A percentile compares a stretch with the other conserved stretches of the same genome.
Conservation (phyloP, 441 rosid species). For the Raphanus hybrid region DNA sequence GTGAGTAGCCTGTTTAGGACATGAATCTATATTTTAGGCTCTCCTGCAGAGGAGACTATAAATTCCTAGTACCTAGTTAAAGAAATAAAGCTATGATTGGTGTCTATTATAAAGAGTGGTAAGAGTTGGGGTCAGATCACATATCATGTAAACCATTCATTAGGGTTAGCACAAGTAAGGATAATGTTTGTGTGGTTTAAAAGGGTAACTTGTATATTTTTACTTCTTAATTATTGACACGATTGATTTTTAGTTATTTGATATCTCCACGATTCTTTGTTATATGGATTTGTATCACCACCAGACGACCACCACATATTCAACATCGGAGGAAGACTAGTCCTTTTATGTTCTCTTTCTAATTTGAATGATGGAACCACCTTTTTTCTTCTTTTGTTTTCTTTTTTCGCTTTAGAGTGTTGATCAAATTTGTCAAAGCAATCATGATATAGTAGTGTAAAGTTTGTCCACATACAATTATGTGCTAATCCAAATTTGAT, state of each 20-base stretch:
- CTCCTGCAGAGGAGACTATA: too few species aligned
- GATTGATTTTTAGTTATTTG: neutral
- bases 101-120: neutral
- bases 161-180: neutral
- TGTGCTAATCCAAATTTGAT: too few species aligned
- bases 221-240: neutral
- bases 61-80: neutral
- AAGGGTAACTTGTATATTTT: neutral
- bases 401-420: neutral
- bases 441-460: too few species aligned
- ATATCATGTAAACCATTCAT: neutral
- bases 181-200: slow-evolving; percentile 12
- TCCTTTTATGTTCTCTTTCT: neutral
- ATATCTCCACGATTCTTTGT: neutral
- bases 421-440: too few species aligned
- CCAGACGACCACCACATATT: neutral
- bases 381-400: neutral
- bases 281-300: neutral
- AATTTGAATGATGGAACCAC: neutral
- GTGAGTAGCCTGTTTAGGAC: too few species aligned
- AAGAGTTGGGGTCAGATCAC: neutral
- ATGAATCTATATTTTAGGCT: too few species aligned
- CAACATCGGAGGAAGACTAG: neutral
- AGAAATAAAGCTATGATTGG: neutral
- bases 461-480: too few species aligned